Conservation (phyloP, 2,329 filamentous ascomycete species). For the Claviceps quebecensis region DNA sequence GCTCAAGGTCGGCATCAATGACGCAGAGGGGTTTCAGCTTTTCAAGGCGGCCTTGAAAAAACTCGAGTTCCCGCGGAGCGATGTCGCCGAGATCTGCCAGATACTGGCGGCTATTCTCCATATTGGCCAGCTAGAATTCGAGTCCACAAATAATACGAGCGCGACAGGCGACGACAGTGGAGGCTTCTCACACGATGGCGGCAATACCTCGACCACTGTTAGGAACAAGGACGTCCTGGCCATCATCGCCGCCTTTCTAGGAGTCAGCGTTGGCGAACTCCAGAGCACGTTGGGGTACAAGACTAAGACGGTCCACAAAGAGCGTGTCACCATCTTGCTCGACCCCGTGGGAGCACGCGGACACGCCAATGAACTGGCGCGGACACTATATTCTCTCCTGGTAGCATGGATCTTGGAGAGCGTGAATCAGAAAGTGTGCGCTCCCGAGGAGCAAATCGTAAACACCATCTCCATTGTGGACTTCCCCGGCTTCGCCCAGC, state of each 20-base stretch:
- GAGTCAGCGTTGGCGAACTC: slow-evolving; percentile 65
- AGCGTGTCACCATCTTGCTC: slow-evolving; percentile 97
- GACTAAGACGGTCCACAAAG: slow-evolving; percentile 89
- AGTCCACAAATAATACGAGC: slow-evolving; percentile 65
- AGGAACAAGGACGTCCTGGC: slow-evolving; percentile 84
- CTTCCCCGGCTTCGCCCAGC: slow-evolving; percentile 87
- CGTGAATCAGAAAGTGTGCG: slow-evolving; percentile 81
- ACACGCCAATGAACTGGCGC: slow-evolving; percentile 86
- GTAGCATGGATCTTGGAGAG: slow-evolving; percentile 89
- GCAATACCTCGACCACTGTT: slow-evolving; percentile 69
- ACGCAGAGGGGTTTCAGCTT: slow-evolving; percentile 86
- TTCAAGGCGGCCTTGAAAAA: slow-evolving; percentile 94
- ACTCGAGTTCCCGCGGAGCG: slow-evolving; percentile 80
- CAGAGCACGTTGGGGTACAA: slow-evolving; percentile 88
- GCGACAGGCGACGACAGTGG: slow-evolving; percentile 80
- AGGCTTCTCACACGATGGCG: slow-evolving; percentile 90
- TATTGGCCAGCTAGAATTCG: slow-evolving; percentile 92
- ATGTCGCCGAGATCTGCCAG: slow-evolving; percentile 96
- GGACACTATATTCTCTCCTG: slow-evolving; percentile 83
- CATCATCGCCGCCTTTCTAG: slow-evolving; percentile 87
- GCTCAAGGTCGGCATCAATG: slow-evolving; percentile 92
- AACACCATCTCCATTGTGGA: slow-evolving; percentile 95
- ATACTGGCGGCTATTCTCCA: slow-evolving; percentile 89
- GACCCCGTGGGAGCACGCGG: slow-evolving; percentile 79
- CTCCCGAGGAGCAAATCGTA: slow-evolving; percentile 70